Evolutionary conservation across 2,329 filamentous ascomycete species (phyloP), one percentile per base, ranked within the genome.

Genomic region (Grosmannia clavigera): DNA sequence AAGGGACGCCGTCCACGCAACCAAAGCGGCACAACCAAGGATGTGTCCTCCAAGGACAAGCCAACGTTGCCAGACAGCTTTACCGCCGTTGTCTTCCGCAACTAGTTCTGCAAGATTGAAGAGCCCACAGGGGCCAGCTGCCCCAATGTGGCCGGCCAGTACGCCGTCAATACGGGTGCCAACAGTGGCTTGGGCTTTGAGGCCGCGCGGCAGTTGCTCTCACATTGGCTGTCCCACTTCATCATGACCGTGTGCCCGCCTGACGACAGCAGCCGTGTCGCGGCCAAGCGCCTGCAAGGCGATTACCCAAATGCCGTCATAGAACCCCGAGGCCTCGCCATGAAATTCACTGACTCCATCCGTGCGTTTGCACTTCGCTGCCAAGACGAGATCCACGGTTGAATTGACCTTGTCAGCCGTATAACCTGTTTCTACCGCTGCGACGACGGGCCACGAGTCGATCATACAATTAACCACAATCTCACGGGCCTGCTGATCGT

Each of bases 301-400:
- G 35, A 48, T 29, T 55, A 60, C 52, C 57, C 63, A 4, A 11
- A 27, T 2, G 61, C 58, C 48, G 50, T 11, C 22, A 60, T 64
- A 12, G 72, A 75, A 61, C 70, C 74, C 55, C 70, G 75, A 59
- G 68, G 72, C 66, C 72, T 74, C 65, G 73, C 76, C 65, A 72
- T 72, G 51, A 68, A 69, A 33, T 72, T 70, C 3, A 67, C 71
- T 7, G 61, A 66, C 7, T 69, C 67, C 38, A 70, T 76, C 55
- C 66, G 67, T 31, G 67, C 67, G 51, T 72, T 75, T 59, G 69
- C 69, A 29, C 65, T 65, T 9, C 57, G 57, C 25, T 46, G 50
- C 55, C 40, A 55, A 5, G 51, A 29, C 19, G 19, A 59, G 10
- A n/a, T 59, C 35, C 40, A 46, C 22, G 46, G 52, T 2, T 52